Evolutionary conservation across 441 rosid species (phyloP), one percentile per base, ranked within the genome.

Genomic region (Sinapis alba): DNA sequence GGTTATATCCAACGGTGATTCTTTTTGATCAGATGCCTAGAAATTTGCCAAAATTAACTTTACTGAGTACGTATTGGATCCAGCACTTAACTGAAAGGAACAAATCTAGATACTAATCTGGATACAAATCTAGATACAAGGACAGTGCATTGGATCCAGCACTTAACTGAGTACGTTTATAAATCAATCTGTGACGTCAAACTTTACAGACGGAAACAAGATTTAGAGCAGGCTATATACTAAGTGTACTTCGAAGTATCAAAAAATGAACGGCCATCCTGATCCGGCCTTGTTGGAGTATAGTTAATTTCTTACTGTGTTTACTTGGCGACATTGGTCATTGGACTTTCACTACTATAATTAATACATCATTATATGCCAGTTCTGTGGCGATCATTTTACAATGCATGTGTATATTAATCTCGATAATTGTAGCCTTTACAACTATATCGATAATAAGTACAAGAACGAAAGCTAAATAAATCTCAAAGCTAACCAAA

Each of bases 401-500:
- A n/a, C n/a, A n/a, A n/a, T n/a, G n/a, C n/a, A n/a, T n/a, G n/a
- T n/a, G n/a, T n/a, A n/a, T n/a, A n/a, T n/a, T n/a, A n/a, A n/a
- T n/a, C n/a, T n/a, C n/a, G n/a, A n/a, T n/a, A n/a, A n/a, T n/a
- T n/a, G 69, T 62, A 68, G 53, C 23, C 7, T 13, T 68, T 69
- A 62, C 69, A 62, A 75, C 41, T 18, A 53, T 27, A 19, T 68
- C 63, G 74, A 68, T 38, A 62, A 62, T 62, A 62, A 51, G 61
- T 75, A 62, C 47, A 68, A 68, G 36, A 61, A 24, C 26, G 3
- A 13, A 67, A 67, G 73, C 78, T 75, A 68, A 68, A 69, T 53
- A 68, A 68, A 62, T 76, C 61, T 76, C 75, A 76, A 62, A 76
- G 54, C 41, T 63, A 76, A 76, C 79, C 73, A 53, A 61, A 75